Evolutionary conservation across 2,329 filamentous ascomycete species (phyloP), one percentile per base, ranked within the genome.

Genomic region (Apiospora aurea): DNA sequence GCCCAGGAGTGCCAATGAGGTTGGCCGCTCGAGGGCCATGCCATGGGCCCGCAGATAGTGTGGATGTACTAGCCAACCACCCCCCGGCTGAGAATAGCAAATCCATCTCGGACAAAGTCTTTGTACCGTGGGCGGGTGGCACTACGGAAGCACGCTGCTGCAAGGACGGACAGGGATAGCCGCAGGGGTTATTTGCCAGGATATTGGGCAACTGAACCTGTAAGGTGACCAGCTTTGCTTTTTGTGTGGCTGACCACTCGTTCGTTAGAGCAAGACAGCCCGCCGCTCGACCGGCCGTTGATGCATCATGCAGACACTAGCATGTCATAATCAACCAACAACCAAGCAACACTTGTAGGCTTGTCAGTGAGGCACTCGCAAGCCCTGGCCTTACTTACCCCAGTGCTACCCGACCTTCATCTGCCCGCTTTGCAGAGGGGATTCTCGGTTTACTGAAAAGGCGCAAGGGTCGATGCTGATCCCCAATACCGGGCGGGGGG

Each of bases 1-100:
- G 85, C 85, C 86, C 85, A 78, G 49, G 82, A 78, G 78, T 78
- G 76, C 85, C 85, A 86, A 86, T 86, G 79, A 82, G 79, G 77
- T 75, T 76, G 78, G 78, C 11, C 34, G 21, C 41, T 64, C 57
- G 41, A 13, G 57, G 34, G 34, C 76, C 75, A 74, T 76, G 77
- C 72, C 72, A 76, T 77, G 78, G 77, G 75, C 72, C 71, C 75
- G 72, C 46, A 69, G 72, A 76, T 73, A 77, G 76, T 77, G 77
- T 76, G 74, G 53, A 51, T 69, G 53, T 72, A 47, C 75, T 71
- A 73, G 75, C 76, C 76, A 79, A 78, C 79, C 79, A 78, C 77
- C 76, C 76, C 76, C 76, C 41, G 76, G 75, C 71, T 72, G 75
- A 73, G 72, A 76, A 75, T 76, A 77, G 79, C 77, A 75, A 75